These are phyloP conservation scores for Coprinopsis cinerea DNA, from an alignment of 768 basidiomycete species.

Conservation along the genomic window DNA sequence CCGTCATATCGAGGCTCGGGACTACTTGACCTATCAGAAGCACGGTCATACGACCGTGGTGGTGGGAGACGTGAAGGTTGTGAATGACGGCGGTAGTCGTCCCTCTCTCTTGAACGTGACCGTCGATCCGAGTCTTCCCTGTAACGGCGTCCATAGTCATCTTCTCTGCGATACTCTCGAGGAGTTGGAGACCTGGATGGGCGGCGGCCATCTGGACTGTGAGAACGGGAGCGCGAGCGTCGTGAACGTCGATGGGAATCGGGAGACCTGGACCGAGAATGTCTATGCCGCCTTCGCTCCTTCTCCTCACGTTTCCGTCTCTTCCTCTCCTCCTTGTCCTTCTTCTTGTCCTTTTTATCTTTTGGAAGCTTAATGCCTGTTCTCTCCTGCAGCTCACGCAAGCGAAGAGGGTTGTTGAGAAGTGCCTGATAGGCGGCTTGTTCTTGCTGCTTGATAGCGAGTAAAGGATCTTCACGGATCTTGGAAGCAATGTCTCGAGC, in stretches of 20 bases:
- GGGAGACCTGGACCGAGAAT: conserved; percentile 17
- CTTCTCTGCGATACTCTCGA: neutral
- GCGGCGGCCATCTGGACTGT: conserved; percentile 30
- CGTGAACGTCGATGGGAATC: conserved; percentile 23
- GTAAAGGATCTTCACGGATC: conserved; percentile 91
- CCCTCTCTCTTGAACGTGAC: conserved; percentile 39
- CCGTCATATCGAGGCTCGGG: conserved; percentile 20
- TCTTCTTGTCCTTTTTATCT: conserved; percentile 46
- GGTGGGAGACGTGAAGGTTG: conserved; percentile 45
- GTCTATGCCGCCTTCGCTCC: conserved; percentile 20
- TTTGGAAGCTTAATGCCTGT: conserved; percentile 80
- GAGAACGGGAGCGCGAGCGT: too few species aligned
- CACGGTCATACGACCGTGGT: conserved; percentile 45
- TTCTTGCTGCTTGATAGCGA: conserved; percentile 98
- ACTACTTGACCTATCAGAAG: conserved; percentile 16
- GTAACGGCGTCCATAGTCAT: neutral
- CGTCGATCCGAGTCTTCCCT: conserved; percentile 17
- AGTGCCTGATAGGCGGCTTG: conserved; percentile 87
- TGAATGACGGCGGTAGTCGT: conserved; percentile 26
- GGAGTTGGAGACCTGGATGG: conserved; percentile 18
- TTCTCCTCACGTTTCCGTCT: conserved; percentile 36
- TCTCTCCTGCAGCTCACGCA: conserved; percentile 74
- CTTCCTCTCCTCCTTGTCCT: conserved; percentile 43
- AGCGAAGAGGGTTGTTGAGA: conserved; percentile 78
- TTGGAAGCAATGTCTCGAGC: conserved; percentile 86